phyloP scores from a whole-genome alignment of 1,139 yeast genomes.

The Spathaspora sp. region DNA sequence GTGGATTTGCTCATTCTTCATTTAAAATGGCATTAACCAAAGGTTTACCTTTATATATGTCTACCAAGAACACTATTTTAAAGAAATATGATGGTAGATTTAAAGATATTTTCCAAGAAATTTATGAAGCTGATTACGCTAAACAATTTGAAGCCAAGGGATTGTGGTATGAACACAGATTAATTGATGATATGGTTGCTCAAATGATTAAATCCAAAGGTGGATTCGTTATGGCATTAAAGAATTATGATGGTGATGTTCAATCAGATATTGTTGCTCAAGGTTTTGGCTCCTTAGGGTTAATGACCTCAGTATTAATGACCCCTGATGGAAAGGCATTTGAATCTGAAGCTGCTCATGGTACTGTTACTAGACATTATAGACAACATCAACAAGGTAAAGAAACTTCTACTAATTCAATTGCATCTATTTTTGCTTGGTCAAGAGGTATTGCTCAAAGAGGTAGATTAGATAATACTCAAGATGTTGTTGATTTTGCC shows the following conservation, averaged over 20 bases:
- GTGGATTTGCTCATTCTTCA: slow-evolving; percentile 76
- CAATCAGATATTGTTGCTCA: slow-evolving; percentile 85
- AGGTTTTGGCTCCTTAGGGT: slow-evolving; percentile 81
- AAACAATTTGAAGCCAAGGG: slow-evolving; percentile 59
- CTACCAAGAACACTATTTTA: slow-evolving; percentile 79
- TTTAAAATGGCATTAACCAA: slow-evolving; percentile 72
- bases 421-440: slow-evolving; percentile 87
- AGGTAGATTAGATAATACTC: slow-evolving; percentile 72
- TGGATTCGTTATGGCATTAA: slow-evolving; percentile 80
- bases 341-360: slow-evolving; percentile 86
- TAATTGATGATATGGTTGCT: slow-evolving; percentile 87
- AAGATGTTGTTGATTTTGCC: slow-evolving; percentile 69
- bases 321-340: slow-evolving; percentile 87
- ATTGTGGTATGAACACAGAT: slow-evolving; percentile 79
- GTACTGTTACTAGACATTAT: slow-evolving; percentile 84
- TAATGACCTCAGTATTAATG: slow-evolving; percentile 80
- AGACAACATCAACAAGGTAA: slow-evolving; percentile 84
- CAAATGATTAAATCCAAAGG: slow-evolving; percentile 86
- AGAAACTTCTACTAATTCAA: slow-evolving; percentile 81
- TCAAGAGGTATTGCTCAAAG: slow-evolving; percentile 80
- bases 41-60: slow-evolving; percentile 64
- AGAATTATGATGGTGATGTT: slow-evolving; percentile 85
- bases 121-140: slow-evolving; percentile 61
- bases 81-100: slow-evolving; percentile 82
- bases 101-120: slow-evolving; percentile 72